Evolutionary conservation across 208 protist species (phyloP).

Genomic region (Acanthamoeba quina): DNA sequence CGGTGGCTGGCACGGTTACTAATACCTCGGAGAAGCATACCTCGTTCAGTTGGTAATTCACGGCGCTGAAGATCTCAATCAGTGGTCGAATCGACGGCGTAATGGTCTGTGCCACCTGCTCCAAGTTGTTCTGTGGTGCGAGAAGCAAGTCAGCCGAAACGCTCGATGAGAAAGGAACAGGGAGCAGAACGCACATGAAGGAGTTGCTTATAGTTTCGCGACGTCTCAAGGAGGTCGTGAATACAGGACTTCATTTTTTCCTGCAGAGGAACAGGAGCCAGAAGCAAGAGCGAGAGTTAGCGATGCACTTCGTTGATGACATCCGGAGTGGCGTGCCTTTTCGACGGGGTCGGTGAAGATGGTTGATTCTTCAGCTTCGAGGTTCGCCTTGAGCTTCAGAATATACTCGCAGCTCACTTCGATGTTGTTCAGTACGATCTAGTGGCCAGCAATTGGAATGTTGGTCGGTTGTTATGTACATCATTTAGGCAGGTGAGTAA

Average conservation of each 20-base stretch:
- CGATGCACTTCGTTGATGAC: too few relatives aligned
- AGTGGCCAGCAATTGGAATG: background rate
- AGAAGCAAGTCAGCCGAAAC: background rate
- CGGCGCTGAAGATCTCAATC: conserved; percentile 51
- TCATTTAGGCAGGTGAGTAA: too few relatives aligned
- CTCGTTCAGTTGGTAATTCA: conserved; percentile 57
- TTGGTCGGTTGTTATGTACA: background rate
- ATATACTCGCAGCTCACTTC: conserved; percentile 70
- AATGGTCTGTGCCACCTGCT: conserved; percentile 51
- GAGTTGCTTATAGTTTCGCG: conserved; percentile 57
- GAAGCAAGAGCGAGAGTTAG: too few relatives aligned
- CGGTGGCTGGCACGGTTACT: background rate
- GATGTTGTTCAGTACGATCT: conserved; percentile 69
- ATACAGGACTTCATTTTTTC: conserved; percentile 60
- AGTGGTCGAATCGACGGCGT: conserved; percentile 54
- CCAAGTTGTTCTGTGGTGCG: conserved; percentile 1
- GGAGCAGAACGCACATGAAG: background rate
- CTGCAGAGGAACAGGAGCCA: background rate
- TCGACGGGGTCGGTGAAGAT: conserved; percentile 51
- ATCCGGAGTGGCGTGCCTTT: background rate
- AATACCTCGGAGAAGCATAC: background rate
- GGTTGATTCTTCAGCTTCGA: conserved; percentile 32
- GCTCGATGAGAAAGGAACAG: background rate
- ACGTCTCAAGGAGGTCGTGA: conserved; percentile 37
- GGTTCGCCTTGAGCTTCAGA: conserved; percentile 53